Percentiles rank a stretch among this genome's conserved stretches.
Conservation (phyloP, 2,329 filamentous ascomycete genomes). For the Teratosphaeria pseudoeucalypti region DNA sequence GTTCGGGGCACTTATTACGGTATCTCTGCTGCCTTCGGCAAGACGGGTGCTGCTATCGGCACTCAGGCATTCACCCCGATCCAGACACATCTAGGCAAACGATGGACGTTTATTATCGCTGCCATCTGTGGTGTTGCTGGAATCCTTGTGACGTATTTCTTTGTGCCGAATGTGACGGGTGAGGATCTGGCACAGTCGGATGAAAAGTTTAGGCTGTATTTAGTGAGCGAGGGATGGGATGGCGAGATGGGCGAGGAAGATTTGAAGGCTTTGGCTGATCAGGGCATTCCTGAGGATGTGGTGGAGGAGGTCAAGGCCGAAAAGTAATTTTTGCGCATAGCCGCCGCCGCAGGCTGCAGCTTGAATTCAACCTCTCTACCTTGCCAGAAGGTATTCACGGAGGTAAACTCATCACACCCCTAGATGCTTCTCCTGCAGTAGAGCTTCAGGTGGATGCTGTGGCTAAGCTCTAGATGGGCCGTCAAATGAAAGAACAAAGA, state of each 20-base stretch:
- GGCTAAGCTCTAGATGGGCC: not conserved
- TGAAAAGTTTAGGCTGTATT: conserved; percentile 35
- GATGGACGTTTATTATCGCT: conserved; percentile 44
- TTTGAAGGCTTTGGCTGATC: conserved; percentile 25
- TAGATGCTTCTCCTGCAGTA: too few relatives aligned
- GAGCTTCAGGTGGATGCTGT: not conserved
- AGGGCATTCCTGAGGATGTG: conserved; percentile 4
- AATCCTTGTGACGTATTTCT: conserved; percentile 39
- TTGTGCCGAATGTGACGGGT: conserved; percentile 36
- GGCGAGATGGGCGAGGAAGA: conserved; percentile 37
- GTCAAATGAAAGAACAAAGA: not conserved
- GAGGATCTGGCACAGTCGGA: conserved; percentile 37
- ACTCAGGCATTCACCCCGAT: conserved; percentile 39
- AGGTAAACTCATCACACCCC: too few relatives aligned
- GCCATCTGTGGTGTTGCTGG: conserved; percentile 41
- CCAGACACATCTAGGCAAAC: conserved; percentile 35
- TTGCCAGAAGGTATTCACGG: too few relatives aligned
- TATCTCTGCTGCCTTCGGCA: conserved; percentile 41
- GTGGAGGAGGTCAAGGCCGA: not conserved
- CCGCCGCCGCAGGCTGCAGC: not conserved
- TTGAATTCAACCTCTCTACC: too few relatives aligned
- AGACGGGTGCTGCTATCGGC: conserved; percentile 42
- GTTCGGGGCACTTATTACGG: conserved; percentile 44
- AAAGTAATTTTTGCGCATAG: too few relatives aligned
- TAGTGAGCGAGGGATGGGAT: conserved; percentile 37